Evolutionary conservation across 2,329 filamentous ascomycete species (phyloP), one percentile per base, ranked within the genome.

Genomic region (Talaromyces sp.): DNA sequence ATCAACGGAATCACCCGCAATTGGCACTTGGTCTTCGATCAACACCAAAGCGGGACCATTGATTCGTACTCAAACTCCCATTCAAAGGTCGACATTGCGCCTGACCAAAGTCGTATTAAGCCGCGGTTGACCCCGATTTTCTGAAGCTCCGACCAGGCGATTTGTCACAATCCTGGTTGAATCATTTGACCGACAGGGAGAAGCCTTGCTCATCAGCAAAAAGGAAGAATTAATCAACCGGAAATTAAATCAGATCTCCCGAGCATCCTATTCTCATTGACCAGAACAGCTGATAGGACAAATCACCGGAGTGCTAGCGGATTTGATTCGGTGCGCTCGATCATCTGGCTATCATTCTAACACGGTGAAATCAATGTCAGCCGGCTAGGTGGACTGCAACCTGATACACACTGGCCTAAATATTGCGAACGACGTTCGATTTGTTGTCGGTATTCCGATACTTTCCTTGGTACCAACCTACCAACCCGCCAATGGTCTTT

Each of bases 381-480:
- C 35, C 16, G 8, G 21, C 54, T 40, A 39, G 46, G 21, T 48
- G 5, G 58, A 18, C 33, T 50, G 14, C 57, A 40, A 31, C 31
- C 39, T 44, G 39, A 44, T 46, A 23, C 25, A 37, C 25, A 44
- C 28, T 48, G 28, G 16, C 14, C 21, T 39, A 12, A 40, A n/a
- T n/a, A 21, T 28, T 14, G 46, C 46, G 25, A 50, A 28, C 44
- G 44, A 9, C 7, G n/a, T 42, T 33, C 58, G 25, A 35, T 37
- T 42, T 25, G 23, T 46, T 55, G 48, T 61, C 25, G 25, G 59
- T 61, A 55, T 54, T 42, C 18, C 59, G 50, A 61, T 37, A 25
- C 50, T 23, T 61, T 52, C 44, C 58, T 55, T 61, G 59, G 44
- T 61, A 55, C 31, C 35, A 33, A 33, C 12, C n/a, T 28, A 42